Evolutionary conservation across 2,329 filamentous ascomycete species (phyloP), one percentile per base, ranked within the genome.

Genomic region (Fusarium mexicanum): DNA sequence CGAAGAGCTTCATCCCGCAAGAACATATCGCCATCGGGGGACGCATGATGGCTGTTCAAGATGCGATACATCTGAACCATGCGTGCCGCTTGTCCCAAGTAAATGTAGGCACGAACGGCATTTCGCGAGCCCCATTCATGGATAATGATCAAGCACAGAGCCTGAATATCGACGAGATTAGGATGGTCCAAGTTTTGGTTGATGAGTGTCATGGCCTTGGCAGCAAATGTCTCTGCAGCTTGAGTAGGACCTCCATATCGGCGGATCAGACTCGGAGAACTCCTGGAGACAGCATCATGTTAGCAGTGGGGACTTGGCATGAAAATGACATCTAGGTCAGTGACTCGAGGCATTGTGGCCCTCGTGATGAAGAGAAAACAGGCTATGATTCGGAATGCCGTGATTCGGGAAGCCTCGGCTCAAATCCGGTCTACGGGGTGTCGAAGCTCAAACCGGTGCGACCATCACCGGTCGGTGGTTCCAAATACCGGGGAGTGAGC

Each of bases 11-110:
- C 89, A 54, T 91, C 88, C 72, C 89, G 87, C 18, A 90, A 85
- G 78, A 91, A 91, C 75, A 88, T 87, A 74, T 90, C 88, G n/a
- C 86, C 76, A 40, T 81, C 85, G 46, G 88, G 87, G 22, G 85
- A 83, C 47, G 84, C 81, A 73, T 88, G 86, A 74, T 89, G 88
- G 46, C 85, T 85, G 74, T 89, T 87, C 51, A 91, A 85, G 64
- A 91, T 87, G 71, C 88, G 86, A 76, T 88, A 90, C 89, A 91
- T 91, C 81, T 91, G 89, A 38, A 89, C 85, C 88, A 91, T 90
- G 67, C 89, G 87, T n/a, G 88, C 86, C 38, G 89, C 89, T 78
- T 91, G 89, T 72, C 89, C 89, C 31, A 91, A 84, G 78, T 90
- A 90, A 79, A 90, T 87, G 83, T 91, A 91, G 70, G 89, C 89